Evolutionary conservation across 192 early-diverging fungal genomes (phyloP), one percentile per base, ranked within the genome.

Genomic region (Linnemannia hyalina): DNA sequence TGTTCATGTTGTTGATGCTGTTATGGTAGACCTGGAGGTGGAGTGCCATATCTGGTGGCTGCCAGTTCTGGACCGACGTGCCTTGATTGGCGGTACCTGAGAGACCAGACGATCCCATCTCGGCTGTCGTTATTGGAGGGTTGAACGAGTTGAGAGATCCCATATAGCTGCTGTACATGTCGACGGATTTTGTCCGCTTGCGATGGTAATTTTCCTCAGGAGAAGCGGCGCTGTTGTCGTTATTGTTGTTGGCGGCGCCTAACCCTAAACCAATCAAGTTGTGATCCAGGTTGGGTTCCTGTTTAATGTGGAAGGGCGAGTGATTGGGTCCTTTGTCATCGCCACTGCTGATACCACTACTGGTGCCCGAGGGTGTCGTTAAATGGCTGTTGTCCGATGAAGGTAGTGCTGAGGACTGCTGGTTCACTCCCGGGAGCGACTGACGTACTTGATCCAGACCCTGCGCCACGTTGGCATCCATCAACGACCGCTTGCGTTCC

Each of bases 361-460:
- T 63, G 22, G 49, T 29, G 32, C 47, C 46, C 0, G 74, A 55
- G 16, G 82, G 38, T 38, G 29, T 29, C n/a, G 72, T 36, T 6
- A 70, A 26, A 23, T 81, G 60, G 68, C 57, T 72, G 29, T 26
- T 54, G 35, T 74, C 47, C 8, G 76, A 74, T 32, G 60, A 47
- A 4, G 76, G 32, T 22, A 35, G 73, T 15, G 65, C 16, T 32
- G 68, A 41, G 36, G 83, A 63, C 5, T 80, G 74, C 10, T 80
- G 74, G 68, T 41, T 75, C 9, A 35, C 9, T 4, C 63, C 63
- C 13, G 78, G 55, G 16, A 77, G 36, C 16, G 79, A 47, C 60
- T 86, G 84, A 29, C 84, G 84, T 6, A 81, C n/a, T 47, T 86
- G 84, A 42, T 86, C 84, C 74, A 86, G 42, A n/a, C 84, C 84